These are phyloP conservation scores for Synchytrium microbalum DNA, from an alignment of 371 early-diverging fungal genomes.

Conservation along the genomic window DNA sequence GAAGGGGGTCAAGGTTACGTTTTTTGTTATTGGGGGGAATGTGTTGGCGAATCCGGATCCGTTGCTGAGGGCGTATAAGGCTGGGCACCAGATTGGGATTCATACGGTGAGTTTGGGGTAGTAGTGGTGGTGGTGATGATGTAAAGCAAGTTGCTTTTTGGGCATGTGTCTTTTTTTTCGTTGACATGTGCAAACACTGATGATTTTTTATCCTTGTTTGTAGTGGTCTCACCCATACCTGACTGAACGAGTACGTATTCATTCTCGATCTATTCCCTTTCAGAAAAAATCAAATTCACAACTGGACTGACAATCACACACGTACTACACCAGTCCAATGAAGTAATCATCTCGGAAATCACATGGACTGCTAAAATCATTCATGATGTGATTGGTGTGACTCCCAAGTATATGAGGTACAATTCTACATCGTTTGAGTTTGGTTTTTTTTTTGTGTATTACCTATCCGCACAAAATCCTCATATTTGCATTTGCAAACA, in stretches of 20 bases:
- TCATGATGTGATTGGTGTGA: neutral
- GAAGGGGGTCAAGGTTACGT: conserved; percentile 32
- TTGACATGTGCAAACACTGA: too few species aligned
- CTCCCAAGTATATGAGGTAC: neutral
- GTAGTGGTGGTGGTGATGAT: neutral
- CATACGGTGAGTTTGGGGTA: conserved; percentile 8
- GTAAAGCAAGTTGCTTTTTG: neutral
- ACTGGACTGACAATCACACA: too few species aligned
- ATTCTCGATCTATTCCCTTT: too few species aligned
- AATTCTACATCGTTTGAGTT: too few species aligned
- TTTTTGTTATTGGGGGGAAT: conserved; percentile 8
- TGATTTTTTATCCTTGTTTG: too few species aligned
- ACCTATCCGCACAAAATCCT: too few species aligned
- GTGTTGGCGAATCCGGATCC: conserved; percentile 4
- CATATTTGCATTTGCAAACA: too few species aligned
- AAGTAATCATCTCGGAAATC: neutral
- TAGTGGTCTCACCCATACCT: neutral
- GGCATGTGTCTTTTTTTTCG: too few species aligned
- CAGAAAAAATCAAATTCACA: too few species aligned
- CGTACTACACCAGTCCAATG: too few species aligned
- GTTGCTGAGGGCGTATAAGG: conserved; percentile 10
- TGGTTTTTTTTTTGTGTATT: too few species aligned
- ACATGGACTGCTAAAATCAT: neutral
- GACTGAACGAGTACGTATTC: too few species aligned
- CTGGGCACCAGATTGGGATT: conserved; percentile 20